Evolutionary conservation across 1,139 yeast species (phyloP).

Genomic region (Candida freyschussii): DNA sequence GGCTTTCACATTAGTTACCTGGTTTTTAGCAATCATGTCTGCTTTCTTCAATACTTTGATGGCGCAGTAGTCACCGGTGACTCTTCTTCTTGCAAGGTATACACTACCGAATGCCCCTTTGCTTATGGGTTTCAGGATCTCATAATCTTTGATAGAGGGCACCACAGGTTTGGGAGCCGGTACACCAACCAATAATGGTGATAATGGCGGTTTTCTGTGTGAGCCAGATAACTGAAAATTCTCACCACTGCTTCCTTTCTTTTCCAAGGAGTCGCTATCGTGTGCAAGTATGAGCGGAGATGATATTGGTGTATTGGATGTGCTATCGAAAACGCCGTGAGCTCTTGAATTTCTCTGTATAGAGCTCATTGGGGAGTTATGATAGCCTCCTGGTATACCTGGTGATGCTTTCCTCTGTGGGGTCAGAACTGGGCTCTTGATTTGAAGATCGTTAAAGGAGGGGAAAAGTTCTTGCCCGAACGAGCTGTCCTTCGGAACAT

Average conservation of each 20-base stretch:
- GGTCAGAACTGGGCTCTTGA: constrained; percentile 30
- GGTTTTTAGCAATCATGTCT: constrained; percentile 97
- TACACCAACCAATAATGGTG: constrained; percentile 72
- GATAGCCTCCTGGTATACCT: constrained; percentile 31
- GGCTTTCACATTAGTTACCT: constrained; percentile 87
- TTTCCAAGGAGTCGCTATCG: constrained; percentile 25
- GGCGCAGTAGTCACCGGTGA: constrained; percentile 94
- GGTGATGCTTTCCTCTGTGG: constrained; percentile 57
- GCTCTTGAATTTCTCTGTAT: constrained; percentile 44
- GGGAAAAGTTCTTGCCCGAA: constrained; percentile 13
- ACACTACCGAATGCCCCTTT: constrained; percentile 98
- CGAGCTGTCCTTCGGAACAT: constrained; percentile 8
- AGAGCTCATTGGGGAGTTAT: constrained; percentile 48
- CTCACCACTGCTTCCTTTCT: constrained; percentile 14
- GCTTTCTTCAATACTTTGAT: constrained; percentile 90
- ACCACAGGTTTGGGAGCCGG: constrained; percentile 41
- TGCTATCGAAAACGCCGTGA: constrained; percentile 16
- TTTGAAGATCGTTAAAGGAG: constrained; percentile 16
- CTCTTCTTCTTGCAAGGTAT: constrained; percentile 71
- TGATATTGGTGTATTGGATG: constrained; percentile 37
- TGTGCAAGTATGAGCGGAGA: constrained; percentile 36
- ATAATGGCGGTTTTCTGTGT: constrained; percentile 55
- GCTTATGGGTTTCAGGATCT: constrained; percentile 86
- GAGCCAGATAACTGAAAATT: constrained; percentile 17
- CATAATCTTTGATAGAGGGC: constrained; percentile 85